Evolutionary conservation across 2,329 filamentous ascomycete genomes (phyloP).

Genomic region (Ophiostoma fasciatum): DNA sequence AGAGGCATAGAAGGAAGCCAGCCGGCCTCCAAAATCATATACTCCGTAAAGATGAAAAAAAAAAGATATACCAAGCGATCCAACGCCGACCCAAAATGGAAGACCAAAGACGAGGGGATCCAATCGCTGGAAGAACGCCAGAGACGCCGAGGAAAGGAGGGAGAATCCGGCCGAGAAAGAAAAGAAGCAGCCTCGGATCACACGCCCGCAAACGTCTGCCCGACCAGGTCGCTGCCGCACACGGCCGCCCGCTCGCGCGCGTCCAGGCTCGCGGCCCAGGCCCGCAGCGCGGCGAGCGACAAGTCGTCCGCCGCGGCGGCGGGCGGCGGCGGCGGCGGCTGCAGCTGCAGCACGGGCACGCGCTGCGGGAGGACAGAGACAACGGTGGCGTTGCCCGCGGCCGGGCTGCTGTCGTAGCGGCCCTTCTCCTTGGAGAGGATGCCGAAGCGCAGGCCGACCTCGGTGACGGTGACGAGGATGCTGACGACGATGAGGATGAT

Average conservation of each 20-base stretch:
- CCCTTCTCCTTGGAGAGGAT: constrained; percentile 42
- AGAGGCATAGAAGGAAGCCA: neutral
- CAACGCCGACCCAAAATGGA: no score
- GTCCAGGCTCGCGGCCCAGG: constrained; percentile 11
- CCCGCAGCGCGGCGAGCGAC: constrained; percentile 12
- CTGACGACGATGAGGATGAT: constrained; percentile 85
- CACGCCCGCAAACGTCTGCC: constrained; percentile 13
- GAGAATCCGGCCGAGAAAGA: neutral
- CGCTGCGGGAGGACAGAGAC: neutral
- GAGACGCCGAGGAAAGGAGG: neutral
- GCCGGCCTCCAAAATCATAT: neutral
- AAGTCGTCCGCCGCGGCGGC: constrained; percentile 3
- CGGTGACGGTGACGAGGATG: constrained; percentile 79
- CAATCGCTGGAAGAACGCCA: constrained; percentile 1
- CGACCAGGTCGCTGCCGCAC: constrained; percentile 12
- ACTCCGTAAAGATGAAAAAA: neutral
- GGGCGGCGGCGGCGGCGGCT: no score
- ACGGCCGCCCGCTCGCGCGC: constrained; percentile 10
- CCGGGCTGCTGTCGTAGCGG: constrained; percentile 7
- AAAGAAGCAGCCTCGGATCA: neutral
- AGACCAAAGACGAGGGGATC: neutral
- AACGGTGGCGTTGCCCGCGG: neutral
- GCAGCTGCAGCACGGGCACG: neutral
- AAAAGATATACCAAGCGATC: no score
- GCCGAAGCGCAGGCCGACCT: constrained; percentile 75